Percentiles rank a stretch among this genome's conserved stretches.
Conservation (phyloP, 202 grass and related monocot species). For the Alloteropsis angusta region DNA sequence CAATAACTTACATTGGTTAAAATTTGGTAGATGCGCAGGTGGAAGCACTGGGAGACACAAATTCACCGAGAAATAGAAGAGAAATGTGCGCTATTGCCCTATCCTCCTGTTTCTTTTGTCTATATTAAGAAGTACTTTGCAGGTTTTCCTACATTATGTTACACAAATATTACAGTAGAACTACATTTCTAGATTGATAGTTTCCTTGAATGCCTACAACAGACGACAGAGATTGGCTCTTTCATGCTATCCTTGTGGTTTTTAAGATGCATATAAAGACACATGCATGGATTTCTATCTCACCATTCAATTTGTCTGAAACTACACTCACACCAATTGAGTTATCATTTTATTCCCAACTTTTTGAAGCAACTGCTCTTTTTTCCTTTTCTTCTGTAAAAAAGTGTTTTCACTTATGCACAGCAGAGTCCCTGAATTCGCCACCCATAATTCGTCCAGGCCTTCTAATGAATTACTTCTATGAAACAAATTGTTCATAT, state of each 20-base stretch:
- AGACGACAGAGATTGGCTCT: neutral
- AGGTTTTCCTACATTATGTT: neutral
- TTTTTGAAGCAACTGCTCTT: neutral
- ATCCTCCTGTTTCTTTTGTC: slow-evolving; percentile 19
- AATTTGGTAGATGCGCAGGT: slow-evolving; percentile 57
- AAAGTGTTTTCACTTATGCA: neutral
- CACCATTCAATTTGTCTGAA: neutral
- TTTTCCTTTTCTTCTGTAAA: neutral
- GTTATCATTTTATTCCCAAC: neutral
- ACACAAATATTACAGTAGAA: neutral
- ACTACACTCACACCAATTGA: neutral
- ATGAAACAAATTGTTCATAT: neutral
- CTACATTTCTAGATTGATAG: neutral
- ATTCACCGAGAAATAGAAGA: slow-evolving; percentile 30
- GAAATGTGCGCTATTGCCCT: slow-evolving; percentile 6
- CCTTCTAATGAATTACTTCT: neutral
- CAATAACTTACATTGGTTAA: neutral
- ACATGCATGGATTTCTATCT: neutral
- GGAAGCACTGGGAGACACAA: slow-evolving; percentile 74
- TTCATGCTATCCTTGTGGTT: neutral
- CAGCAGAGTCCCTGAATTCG: neutral
- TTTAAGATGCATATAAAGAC: neutral
- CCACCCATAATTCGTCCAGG: neutral
- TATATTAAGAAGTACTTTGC: neutral
- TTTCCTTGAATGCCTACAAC: neutral